Conservation (phyloP, 768 basidiomycete species). For the Xerocomellus amylosporus region DNA sequence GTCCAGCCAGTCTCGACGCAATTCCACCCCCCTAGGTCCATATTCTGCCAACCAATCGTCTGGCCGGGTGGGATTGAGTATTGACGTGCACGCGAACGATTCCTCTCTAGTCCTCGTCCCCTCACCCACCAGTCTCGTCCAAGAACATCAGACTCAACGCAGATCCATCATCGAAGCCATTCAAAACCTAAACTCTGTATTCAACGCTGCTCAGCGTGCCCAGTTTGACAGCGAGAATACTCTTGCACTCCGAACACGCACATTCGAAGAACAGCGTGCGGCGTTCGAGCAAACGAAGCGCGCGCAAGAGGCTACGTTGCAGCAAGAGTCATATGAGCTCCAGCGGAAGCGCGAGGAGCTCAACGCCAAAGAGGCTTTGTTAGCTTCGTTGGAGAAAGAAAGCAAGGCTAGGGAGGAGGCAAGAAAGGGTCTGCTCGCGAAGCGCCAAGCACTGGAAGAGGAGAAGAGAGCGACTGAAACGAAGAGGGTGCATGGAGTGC, state of each 20-base stretch:
- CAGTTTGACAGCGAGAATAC: constrained; percentile 18
- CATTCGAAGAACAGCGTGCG: constrained; percentile 20
- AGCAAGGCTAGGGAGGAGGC: constrained; percentile 25
- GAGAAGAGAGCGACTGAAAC: constrained; percentile 19
- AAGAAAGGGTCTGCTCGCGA: constrained; percentile 12
- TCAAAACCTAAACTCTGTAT: constrained; percentile 8
- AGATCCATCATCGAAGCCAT: constrained; percentile 10
- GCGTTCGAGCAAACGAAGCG: constrained; percentile 22
- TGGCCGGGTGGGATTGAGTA: background rate
- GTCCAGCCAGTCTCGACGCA: background rate
- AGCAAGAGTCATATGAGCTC: constrained; percentile 20
- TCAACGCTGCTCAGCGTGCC: constrained; percentile 7
- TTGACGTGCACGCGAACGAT: background rate
- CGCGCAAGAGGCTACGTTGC: constrained; percentile 17
- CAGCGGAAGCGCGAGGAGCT: constrained; percentile 19
- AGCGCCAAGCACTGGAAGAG: constrained; percentile 28
- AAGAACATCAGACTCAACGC: constrained; percentile 10
- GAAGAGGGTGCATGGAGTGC: constrained; percentile 13
- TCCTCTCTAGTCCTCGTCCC: background rate
- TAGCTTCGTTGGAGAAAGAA: constrained; percentile 26
- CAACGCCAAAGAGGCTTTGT: constrained; percentile 13
- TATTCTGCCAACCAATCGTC: constrained; percentile 4
- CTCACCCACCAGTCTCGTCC: constrained; percentile 1
- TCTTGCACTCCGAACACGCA: constrained; percentile 7
- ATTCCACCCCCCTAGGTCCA: background rate